phyloP scores from a whole-genome alignment of 495 filamentous ascomycete species.

The Tuber aestivum region DNA sequence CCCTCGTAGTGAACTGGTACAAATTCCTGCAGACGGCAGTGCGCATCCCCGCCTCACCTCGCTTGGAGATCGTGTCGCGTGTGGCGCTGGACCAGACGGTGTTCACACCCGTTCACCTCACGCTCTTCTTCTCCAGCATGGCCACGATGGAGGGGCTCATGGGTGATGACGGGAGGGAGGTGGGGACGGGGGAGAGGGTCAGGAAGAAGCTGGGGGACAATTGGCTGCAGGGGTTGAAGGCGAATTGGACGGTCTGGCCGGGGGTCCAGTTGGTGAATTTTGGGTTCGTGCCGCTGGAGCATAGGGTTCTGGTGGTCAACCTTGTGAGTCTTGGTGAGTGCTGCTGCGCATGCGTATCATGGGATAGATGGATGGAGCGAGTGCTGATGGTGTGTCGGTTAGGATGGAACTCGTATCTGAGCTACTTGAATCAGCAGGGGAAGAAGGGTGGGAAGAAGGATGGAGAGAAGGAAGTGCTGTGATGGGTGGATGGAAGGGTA shows the following conservation, averaged over 20 bases:
- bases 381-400: constrained; percentile 18
- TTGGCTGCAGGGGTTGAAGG: constrained; percentile 63
- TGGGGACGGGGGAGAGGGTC: background rate
- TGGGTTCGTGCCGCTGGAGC: constrained; percentile 77
- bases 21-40: constrained; percentile 66
- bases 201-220: constrained; percentile 62
- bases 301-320: constrained; percentile 84
- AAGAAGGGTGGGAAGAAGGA: background rate
- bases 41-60: constrained; percentile 55
- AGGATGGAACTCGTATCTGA: constrained; percentile 97
- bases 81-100: constrained; percentile 78
- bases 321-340: constrained; percentile 65
- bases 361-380: background rate
- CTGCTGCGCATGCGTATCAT: background rate
- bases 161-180: constrained; percentile 46
- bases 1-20: constrained; percentile 86
- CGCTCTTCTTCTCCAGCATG: constrained; percentile 78
- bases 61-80: constrained; percentile 68
- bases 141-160: constrained; percentile 70
- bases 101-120: constrained; percentile 77
- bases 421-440: constrained; percentile 62
- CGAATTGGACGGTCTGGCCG: constrained; percentile 92
- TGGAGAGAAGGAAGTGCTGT: background rate
- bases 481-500: background rate
- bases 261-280: constrained; percentile 88